Percentiles rank a stretch among this genome's conserved stretches.
Evolutionary conservation across 1,139 yeast species (phyloP).

Genomic region (Schizosaccharomyces versatilis): DNA sequence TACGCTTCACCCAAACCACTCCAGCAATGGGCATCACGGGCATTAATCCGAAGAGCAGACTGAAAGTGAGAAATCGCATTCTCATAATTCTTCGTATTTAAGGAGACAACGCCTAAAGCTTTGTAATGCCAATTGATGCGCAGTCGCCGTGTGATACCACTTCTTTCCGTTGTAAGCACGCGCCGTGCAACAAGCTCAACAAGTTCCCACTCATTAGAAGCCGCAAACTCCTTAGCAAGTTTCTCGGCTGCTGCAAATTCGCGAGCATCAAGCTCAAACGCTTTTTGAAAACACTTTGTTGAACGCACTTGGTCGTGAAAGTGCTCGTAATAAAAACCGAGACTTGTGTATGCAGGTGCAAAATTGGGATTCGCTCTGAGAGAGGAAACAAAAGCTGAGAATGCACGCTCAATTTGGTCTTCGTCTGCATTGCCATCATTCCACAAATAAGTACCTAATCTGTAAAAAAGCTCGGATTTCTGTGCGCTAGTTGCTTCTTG

Average conservation of each 20-base stretch:
- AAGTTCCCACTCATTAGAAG: constrained; percentile 55
- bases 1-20: constrained; percentile 88
- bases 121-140: constrained; percentile 62
- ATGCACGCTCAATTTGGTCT: constrained; percentile 21
- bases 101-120: constrained; percentile 55
- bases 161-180: constrained; percentile 4
- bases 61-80: constrained; percentile 81
- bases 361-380: constrained; percentile 16
- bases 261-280: constrained; percentile 65
- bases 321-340: constrained; percentile 49
- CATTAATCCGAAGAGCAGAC: constrained; percentile 48
- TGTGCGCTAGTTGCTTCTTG: neutral
- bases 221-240: constrained; percentile 47
- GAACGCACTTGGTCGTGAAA: constrained; percentile 44
- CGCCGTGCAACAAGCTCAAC: constrained; percentile 46
- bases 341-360: constrained; percentile 31
- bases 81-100: constrained; percentile 33
- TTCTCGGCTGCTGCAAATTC: constrained; percentile 55
- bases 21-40: constrained; percentile 63
- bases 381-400: constrained; percentile 36
- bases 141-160: neutral
- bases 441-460: neutral
- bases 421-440: neutral
- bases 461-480: neutral
- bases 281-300: constrained; percentile 68